Evolutionary conservation across 495 filamentous ascomycete species (phyloP).

Genomic region (Aspergillus avenaceus): DNA sequence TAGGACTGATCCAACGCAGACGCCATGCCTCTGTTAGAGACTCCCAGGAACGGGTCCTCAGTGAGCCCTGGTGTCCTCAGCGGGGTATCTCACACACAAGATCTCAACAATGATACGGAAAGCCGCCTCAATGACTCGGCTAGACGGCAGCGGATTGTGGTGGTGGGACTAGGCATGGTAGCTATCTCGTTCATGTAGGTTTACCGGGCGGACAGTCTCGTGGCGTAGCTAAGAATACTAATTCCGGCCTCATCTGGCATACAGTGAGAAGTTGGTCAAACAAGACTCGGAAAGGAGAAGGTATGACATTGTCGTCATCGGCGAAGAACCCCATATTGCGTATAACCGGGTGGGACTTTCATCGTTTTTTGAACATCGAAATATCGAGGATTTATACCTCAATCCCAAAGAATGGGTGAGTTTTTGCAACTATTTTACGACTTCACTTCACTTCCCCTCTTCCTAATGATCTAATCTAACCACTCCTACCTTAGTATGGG

Average conservation of each 20-base stretch:
- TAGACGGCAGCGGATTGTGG: slow-evolving; percentile 65
- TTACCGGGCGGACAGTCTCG: background rate
- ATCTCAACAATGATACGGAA: background rate
- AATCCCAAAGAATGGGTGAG: slow-evolving; percentile 87
- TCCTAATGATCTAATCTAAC: background rate
- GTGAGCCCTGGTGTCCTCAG: slow-evolving; percentile 20
- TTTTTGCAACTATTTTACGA: background rate
- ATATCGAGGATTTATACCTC: slow-evolving; percentile 85
- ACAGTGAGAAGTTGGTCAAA: slow-evolving; percentile 85
- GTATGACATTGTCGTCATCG: slow-evolving; percentile 86
- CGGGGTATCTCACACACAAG: background rate
- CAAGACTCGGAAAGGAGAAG: slow-evolving; percentile 70
- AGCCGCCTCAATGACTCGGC: slow-evolving; percentile 1
- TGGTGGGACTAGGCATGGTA: slow-evolving; percentile 95
- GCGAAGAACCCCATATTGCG: slow-evolving; percentile 86
- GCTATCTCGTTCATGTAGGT: slow-evolving; percentile 89
- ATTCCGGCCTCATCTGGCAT: background rate
- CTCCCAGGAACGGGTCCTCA: slow-evolving; percentile 25
- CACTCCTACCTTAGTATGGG: no score
- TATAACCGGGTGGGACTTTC: slow-evolving; percentile 97
- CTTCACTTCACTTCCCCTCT: background rate
- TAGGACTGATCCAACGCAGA: background rate
- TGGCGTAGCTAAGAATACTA: no score
- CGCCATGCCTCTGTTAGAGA: slow-evolving; percentile 35
- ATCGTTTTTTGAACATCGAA: slow-evolving; percentile 85